Evolutionary conservation across 2,329 filamentous ascomycete genomes (phyloP).

Genomic region (Huntiella bhutanensis): DNA sequence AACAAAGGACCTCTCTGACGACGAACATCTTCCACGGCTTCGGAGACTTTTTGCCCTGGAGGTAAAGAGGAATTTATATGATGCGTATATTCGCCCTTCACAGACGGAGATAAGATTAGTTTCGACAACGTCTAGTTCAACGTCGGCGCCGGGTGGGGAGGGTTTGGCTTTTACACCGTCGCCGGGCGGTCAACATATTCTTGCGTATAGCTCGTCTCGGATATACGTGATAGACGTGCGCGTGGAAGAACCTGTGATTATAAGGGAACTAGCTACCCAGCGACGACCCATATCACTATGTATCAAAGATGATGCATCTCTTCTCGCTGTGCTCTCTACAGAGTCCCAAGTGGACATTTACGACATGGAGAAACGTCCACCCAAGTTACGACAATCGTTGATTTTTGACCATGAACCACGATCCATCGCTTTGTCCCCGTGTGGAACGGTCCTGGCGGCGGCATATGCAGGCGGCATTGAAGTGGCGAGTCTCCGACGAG

Average conservation of each 20-base stretch:
- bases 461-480: constrained; percentile 83
- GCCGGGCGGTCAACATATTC: constrained; percentile 50
- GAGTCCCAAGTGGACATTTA: constrained; percentile 81
- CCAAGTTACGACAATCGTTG: constrained; percentile 53
- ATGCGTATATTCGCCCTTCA: constrained; percentile 51
- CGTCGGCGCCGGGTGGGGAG: constrained; percentile 64
- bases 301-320: constrained; percentile 57
- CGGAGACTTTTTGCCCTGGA: constrained; percentile 49
- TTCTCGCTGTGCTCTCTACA: constrained; percentile 62
- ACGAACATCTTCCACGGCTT: constrained; percentile 34
- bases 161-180: constrained; percentile 73
- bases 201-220: constrained; percentile 71
- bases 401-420: constrained; percentile 61
- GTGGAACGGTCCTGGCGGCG: constrained; percentile 62
- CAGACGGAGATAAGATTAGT: constrained; percentile 61
- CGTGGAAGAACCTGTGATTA: constrained; percentile 39
- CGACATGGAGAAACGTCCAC: constrained; percentile 43
- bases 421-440: constrained; percentile 63
- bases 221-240: constrained; percentile 61
- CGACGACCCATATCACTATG: constrained; percentile 58
- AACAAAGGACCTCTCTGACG: constrained; percentile 22
- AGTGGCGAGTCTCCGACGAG: constrained; percentile 53
- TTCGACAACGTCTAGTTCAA: constrained; percentile 68
- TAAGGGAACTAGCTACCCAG: constrained; percentile 61
- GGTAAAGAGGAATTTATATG: constrained; percentile 59